Evolutionary conservation across 2,329 filamentous ascomycete species (phyloP), one percentile per base, ranked within the genome.

Genomic region (Phaeosphaeria sp.): DNA sequence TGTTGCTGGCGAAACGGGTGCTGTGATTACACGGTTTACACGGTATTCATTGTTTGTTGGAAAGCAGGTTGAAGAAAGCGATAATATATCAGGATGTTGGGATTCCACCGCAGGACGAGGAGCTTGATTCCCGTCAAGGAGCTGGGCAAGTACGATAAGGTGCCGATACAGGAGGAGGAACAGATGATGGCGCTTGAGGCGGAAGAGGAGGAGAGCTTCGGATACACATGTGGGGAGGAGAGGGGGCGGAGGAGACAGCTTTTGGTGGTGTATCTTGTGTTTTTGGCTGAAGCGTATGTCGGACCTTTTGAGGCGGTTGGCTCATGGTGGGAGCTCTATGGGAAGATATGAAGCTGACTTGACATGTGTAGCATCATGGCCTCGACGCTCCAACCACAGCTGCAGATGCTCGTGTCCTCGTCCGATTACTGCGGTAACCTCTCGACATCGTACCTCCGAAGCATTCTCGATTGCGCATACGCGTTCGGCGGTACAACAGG

Each of bases 381-480:
- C 24, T 80, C 80, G n/a, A 80, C 78, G 51, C 74, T 82, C 6
- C 79, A 81, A 49, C 77, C 80, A 15, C 80, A 82, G 56, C 77
- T 82, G 40, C 77, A 79, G 58, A 78, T 82, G 69, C 74, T 82
- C 18, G 69, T 81, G 24, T 76, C 77, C 2, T 78, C 78, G n/a
- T 72, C 78, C 22, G 74, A 80, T 27, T 78, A 74, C 54, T 82
- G 80, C 62, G 77, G 78, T 44, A 78, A 74, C 51, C 75, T 81
- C 40, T 78, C 80, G 24, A 77, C 78, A 2, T 80, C 79, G 2
- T 82, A 82, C 53, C 72, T 82, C 47, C 77, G 78, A 51, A 80
- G 79, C 52, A 77, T 82, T n/a, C 74, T 82, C 45, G 79, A 82
- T 54, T 81, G 80, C 68, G 78, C 80, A 21, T 83, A 82, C 63